These are phyloP conservation scores for Gymnopus androsaceus DNA, from an alignment of 1,284 basidiomycete genomes.

Conservation along the genomic window DNA sequence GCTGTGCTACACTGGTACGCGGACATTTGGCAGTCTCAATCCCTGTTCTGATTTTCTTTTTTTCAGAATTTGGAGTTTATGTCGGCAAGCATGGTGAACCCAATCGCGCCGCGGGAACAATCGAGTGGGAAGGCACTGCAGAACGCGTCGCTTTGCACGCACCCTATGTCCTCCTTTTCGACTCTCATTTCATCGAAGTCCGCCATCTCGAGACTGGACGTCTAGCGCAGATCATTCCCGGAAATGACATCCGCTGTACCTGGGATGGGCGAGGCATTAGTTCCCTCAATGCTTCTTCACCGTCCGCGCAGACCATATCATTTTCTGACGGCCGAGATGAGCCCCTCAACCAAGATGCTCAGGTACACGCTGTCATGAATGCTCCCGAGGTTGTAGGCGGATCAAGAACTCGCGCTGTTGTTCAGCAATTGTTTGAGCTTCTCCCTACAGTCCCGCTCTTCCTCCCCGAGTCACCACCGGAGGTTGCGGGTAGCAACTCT, in stretches of 20 bases:
- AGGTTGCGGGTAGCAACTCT: background rate
- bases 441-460: constrained; percentile 76
- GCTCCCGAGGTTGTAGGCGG: constrained; percentile 43
- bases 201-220: constrained; percentile 78
- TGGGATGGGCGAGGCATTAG: constrained; percentile 65
- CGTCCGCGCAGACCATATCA: constrained; percentile 14
- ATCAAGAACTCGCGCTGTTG: constrained; percentile 42
- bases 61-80: constrained; percentile 86
- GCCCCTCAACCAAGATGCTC: constrained; percentile 65
- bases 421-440: constrained; percentile 80
- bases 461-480: constrained; percentile 42
- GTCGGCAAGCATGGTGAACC: constrained; percentile 85
- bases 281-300: constrained; percentile 31
- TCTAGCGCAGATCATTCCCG: constrained; percentile 77
- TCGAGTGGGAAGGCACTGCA: constrained; percentile 86
- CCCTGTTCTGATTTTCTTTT: constrained; percentile 9
- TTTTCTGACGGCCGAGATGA: constrained; percentile 40
- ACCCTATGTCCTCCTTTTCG: constrained; percentile 90
- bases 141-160: constrained; percentile 81
- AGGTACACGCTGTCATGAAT: constrained; percentile 77
- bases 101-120: constrained; percentile 60
- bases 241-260: constrained; percentile 71
- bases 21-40: too few species aligned
- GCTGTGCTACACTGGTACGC: constrained; percentile 86
- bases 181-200: constrained; percentile 90